These are phyloP conservation scores for Beauveria asiatica DNA, from an alignment of 2,329 filamentous ascomycete species.

Conservation along the genomic window DNA sequence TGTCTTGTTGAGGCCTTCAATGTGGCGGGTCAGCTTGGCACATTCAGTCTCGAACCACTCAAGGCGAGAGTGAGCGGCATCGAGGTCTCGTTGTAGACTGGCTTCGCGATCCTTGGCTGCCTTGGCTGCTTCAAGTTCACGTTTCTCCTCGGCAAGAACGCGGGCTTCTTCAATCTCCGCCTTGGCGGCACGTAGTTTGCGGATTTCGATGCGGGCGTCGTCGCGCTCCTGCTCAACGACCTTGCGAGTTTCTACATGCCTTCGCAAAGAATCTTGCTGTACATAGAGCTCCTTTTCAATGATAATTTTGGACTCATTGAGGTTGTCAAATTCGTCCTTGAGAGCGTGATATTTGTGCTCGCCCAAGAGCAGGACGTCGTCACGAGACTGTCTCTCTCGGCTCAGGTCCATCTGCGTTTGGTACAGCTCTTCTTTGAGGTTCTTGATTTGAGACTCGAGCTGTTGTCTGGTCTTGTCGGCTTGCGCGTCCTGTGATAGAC, in stretches of 20 bases:
- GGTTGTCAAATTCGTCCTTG: slow-evolving; percentile 72
- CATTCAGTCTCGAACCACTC: slow-evolving; percentile 75
- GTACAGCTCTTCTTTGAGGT: slow-evolving; percentile 79
- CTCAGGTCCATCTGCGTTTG: slow-evolving; percentile 82
- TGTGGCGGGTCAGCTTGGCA: slow-evolving; percentile 64
- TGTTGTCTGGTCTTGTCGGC: slow-evolving; percentile 73
- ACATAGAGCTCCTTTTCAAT: slow-evolving; percentile 97
- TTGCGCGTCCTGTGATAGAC: slow-evolving; percentile 83
- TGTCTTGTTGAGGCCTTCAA: slow-evolving; percentile 78
- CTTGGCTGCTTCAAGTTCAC: slow-evolving; percentile 69
- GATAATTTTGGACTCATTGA: slow-evolving; percentile 92
- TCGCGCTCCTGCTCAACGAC: slow-evolving; percentile 81
- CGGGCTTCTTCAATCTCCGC: slow-evolving; percentile 79
- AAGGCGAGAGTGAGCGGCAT: slow-evolving; percentile 66
- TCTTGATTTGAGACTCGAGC: slow-evolving; percentile 77
- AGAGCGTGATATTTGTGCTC: slow-evolving; percentile 81
- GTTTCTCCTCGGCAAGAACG: slow-evolving; percentile 68
- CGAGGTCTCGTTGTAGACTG: slow-evolving; percentile 69
- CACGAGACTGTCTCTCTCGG: slow-evolving; percentile 82
- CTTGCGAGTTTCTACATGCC: slow-evolving; percentile 72
- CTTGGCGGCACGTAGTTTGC: slow-evolving; percentile 73
- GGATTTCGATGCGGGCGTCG: slow-evolving; percentile 78
- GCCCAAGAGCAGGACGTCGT: slow-evolving; percentile 83
- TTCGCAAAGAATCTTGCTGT: slow-evolving; percentile 82
- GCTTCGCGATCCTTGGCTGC: slow-evolving; percentile 74